Base-by-base conservation (phyloP, 108 stramenopile species). In the Skeletonema menzelii region DNA sequence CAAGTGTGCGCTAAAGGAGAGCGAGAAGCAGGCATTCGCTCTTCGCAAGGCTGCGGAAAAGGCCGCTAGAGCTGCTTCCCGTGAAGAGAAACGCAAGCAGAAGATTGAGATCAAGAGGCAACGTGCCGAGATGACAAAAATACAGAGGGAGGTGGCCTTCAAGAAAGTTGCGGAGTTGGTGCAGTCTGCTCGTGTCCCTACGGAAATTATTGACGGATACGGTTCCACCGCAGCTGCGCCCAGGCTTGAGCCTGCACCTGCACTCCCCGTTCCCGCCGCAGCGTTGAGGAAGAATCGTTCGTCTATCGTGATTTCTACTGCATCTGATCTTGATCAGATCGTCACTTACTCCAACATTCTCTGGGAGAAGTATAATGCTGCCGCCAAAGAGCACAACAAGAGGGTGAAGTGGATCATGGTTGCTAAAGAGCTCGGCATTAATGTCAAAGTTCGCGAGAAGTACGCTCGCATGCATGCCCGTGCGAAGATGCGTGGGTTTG, bases 381-480 rank as follows among this genome's bases (percentile, higher is more conserved):
- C 90, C 58, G 92, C 92, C 26, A 90, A 89, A 64, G 92, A 90
- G 73, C 92, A 93, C 72, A 93, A 93, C 61, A 88, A 90, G 75
- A 88, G 85, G 56, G 89, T 93, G 56, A 93, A 90, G 53, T 93
- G 92, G 92, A 82, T 85, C 32, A 88, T 87, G 1, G 89, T 93
- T 27, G 85, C 92, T 20, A 87, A 87, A 44, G 92, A 93, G 67
- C 60, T 93, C 20, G 92, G 92, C 11, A 93, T 93, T 60, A 88
- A 93, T 64, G 92, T 93, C 56, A 93, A 93, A 67, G 92, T 93
- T 24, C 86, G 92, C 19, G 92, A 93, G 80, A 93, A 93, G 77
- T 93, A 93, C 79, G 84, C 87, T 7, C 76, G 92, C 6, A 93
- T 93, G 92, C 88, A 93, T 49, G 61, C 74, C 38, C 84, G 92